Evolutionary conservation across 768 basidiomycete species (phyloP).

Genomic region (Rhodotorula sphaerocarpa): DNA sequence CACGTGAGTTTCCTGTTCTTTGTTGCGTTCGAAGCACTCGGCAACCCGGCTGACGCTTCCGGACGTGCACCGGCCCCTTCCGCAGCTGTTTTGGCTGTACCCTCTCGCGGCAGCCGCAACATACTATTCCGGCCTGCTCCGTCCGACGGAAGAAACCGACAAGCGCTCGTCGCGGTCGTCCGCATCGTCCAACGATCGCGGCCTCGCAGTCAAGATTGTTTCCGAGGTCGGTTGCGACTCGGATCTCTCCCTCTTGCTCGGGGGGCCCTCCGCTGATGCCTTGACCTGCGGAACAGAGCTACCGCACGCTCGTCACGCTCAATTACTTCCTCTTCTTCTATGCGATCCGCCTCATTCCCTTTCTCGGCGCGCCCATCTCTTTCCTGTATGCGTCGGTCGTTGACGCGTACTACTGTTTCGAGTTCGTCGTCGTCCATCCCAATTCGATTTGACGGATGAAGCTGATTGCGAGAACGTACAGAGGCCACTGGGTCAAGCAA

Average conservation of each 20-base stretch:
- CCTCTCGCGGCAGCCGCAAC: constrained; percentile 68
- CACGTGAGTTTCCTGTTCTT: constrained; percentile 15
- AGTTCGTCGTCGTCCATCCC: constrained; percentile 48
- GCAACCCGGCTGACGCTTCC: too few relatives aligned
- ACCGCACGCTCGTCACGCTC: constrained; percentile 69
- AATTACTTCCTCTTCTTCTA: constrained; percentile 66
- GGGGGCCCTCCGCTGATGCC: too few relatives aligned
- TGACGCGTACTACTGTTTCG: constrained; percentile 86
- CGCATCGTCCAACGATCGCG: not conserved
- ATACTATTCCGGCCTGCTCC: constrained; percentile 60
- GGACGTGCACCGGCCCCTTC: constrained; percentile 44
- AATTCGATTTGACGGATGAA: too few relatives aligned
- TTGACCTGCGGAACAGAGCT: constrained; percentile 40
- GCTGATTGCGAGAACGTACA: not conserved
- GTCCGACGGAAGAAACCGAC: constrained; percentile 22
- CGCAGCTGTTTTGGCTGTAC: constrained; percentile 63
- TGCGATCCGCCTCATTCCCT: constrained; percentile 57
- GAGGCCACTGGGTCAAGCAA: constrained; percentile 22
- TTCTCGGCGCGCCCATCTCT: constrained; percentile 54
- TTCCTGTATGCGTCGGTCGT: constrained; percentile 78
- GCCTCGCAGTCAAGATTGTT: constrained; percentile 18
- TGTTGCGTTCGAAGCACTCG: too few relatives aligned
- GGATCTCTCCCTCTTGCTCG: not conserved
- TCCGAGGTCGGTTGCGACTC: constrained; percentile 12
- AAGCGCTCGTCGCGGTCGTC: constrained; percentile 9